Conservation (phyloP, 768 basidiomycete species). For the Serendipita indica region DNA sequence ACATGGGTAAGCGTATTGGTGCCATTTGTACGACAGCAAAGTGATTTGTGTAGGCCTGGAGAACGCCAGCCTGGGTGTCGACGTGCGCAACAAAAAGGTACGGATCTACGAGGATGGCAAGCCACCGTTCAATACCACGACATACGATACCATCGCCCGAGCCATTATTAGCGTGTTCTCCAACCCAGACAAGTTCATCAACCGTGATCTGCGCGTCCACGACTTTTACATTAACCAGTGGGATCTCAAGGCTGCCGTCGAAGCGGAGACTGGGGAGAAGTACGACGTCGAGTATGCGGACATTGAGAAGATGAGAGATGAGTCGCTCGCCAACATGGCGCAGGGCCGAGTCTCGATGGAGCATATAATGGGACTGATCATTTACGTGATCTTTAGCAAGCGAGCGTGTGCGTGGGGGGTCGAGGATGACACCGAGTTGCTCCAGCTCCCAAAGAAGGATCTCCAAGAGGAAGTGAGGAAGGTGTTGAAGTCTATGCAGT, state of each 20-base stretch:
- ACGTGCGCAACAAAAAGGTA: background rate
- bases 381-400: background rate
- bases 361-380: background rate
- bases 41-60: background rate
- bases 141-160: background rate
- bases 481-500: background rate
- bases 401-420: background rate
- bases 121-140: background rate
- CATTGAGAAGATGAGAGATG: background rate
- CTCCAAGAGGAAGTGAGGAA: background rate
- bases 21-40: background rate
- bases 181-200: background rate
- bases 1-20: background rate
- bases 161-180: constrained; percentile 1
- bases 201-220: constrained; percentile 2
- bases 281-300: background rate
- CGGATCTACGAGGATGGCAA: background rate
- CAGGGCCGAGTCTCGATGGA: background rate
- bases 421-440: background rate
- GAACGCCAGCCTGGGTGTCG: constrained; percentile 1
- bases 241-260: background rate
- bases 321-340: background rate
- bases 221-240: constrained; percentile 5
- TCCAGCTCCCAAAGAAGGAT: constrained; percentile 4
- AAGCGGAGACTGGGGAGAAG: background rate